Conservation (phyloP, 352 stramenopile species). For the Phytophthora foliorum region DNA sequence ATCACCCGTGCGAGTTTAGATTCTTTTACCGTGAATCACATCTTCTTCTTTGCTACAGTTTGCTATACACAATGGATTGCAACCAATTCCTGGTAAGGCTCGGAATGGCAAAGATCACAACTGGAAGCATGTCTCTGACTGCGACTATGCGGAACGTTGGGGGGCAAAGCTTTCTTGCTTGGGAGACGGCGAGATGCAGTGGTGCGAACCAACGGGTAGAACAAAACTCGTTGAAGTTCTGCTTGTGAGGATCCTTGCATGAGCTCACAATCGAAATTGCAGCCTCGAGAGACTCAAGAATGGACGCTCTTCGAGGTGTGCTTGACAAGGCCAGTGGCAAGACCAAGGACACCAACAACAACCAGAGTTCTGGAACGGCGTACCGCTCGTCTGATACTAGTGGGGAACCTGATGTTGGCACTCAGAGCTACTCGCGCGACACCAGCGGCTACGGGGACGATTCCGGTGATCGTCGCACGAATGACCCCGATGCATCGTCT, state of each 20-base stretch:
- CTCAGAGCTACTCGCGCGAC: constrained; percentile 35
- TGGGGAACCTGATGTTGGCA: constrained; percentile 25
- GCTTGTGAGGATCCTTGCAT: no score
- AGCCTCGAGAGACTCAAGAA: background rate
- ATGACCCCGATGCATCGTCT: constrained; percentile 15
- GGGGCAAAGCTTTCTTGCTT: no score
- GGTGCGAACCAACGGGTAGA: background rate
- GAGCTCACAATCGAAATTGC: constrained; percentile 31
- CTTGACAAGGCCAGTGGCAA: constrained; percentile 28
- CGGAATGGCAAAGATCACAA: no score
- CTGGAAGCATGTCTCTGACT: no score
- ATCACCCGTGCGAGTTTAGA: background rate
- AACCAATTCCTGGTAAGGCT: no score
- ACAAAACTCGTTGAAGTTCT: background rate
- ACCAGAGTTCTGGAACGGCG: constrained; percentile 3
- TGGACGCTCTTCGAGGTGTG: constrained; percentile 26
- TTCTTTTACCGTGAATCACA: background rate
- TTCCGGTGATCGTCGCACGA: constrained; percentile 16
- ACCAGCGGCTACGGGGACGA: constrained; percentile 1
- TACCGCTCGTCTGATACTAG: constrained; percentile 32
- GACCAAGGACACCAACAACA: constrained; percentile 15
- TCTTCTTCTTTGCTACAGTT: background rate
- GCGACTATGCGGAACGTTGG: background rate
- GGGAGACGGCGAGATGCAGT: background rate
- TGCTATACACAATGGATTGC: no score